Percentiles rank a stretch among this genome's conserved stretches.
Conservation (phyloP, 192 early-diverging fungal genomes). For the Chytriomyces sp. region DNA sequence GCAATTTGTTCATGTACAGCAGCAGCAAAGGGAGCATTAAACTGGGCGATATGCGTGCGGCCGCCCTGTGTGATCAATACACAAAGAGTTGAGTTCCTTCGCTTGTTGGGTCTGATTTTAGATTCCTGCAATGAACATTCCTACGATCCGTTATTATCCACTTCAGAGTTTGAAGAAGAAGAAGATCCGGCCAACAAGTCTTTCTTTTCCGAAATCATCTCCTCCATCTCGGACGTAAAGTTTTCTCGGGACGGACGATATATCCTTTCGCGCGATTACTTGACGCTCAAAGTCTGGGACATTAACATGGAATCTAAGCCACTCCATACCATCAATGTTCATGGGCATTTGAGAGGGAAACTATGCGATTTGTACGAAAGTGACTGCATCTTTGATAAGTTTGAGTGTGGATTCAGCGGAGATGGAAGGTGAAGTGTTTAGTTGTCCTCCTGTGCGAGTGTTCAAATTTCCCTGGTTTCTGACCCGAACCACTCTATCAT, state of each 20-base stretch:
- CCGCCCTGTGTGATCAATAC: conserved; percentile 92
- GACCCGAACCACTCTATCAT: neutral
- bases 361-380: conserved; percentile 99
- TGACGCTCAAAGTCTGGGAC: conserved; percentile 98
- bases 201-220: conserved; percentile 99
- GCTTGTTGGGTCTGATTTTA: neutral
- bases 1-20: conserved; percentile 98
- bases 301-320: conserved; percentile 97
- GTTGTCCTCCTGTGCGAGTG: conserved; percentile 6
- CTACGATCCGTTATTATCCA: neutral
- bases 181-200: conserved; percentile 95
- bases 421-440: conserved; percentile 80
- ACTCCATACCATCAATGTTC: conserved; percentile 93
- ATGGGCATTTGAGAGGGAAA: conserved; percentile 92
- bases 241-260: conserved; percentile 96
- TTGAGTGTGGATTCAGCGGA: conserved; percentile 97
- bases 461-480: too few species aligned
- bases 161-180: conserved; percentile 86
- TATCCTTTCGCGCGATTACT: conserved; percentile 95
- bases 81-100: conserved; percentile 75
- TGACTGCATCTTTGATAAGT: conserved; percentile 99
- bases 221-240: conserved; percentile 96
- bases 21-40: conserved; percentile 98
- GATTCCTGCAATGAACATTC: neutral
- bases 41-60: conserved; percentile 92